Evolutionary conservation across 2,329 filamentous ascomycete genomes (phyloP), one percentile per base, ranked within the genome.

Genomic region (Lachnellula suecica): DNA sequence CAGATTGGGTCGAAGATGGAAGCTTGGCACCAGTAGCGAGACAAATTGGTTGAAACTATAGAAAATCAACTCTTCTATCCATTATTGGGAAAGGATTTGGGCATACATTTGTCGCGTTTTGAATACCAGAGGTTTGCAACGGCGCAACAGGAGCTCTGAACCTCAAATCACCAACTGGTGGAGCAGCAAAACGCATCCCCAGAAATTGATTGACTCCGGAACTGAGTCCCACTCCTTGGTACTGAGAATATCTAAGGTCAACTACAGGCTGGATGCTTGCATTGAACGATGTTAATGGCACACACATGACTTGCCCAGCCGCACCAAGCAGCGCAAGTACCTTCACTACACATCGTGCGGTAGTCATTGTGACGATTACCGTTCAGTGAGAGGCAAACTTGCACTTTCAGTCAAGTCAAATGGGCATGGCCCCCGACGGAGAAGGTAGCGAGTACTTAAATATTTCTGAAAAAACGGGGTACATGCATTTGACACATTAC

Each of bases 141-240:
- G 59, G 59, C 17, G 49, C 24, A 1, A 78, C 72, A 0, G 89
- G 87, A n/a, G 82, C 81, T 41, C 76, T 74, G 64, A 91, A 92
- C 19, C 89, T 78, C 53, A 89, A 65, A 4, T 78, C 59, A 1
- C 84, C 85, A 5, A 87, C 52, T 0, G 88, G 88, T 4, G 87
- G 75, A 3, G 85, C 82, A 2, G 87, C 88, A 71, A 82, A 93
- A 17, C 87, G 81, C 60, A 92, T 81, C 1, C 87, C 88, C 6
- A 89, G 76, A 84, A 86, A 92, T 68, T 86, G 78, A 2, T 79
- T 82, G 47, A 89, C 72, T 2, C 83, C 84, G 55, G 79, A 79
- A 0, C 68, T 58, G 1, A 79, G 71, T 1, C 72, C 63, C 13
- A 72, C 69, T 8, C 88, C 88, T 48, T 75, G 69, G 62, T 91